Conservation (phyloP, 2,329 filamentous ascomycete species). For the Ophiocordyceps camponoti-saundersi region DNA sequence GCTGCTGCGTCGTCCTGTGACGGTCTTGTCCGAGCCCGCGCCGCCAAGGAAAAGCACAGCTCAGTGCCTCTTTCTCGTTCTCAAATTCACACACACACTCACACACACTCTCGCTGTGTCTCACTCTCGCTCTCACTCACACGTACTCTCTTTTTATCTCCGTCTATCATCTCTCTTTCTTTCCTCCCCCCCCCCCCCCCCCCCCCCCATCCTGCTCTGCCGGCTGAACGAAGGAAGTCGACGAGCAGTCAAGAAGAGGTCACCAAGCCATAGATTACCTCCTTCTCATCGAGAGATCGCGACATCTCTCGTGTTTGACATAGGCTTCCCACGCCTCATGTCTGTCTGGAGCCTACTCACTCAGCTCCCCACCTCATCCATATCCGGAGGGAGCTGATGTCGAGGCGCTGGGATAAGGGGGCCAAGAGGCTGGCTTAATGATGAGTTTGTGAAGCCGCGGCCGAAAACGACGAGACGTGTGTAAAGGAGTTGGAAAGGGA, state of each 20-base stretch:
- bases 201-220: no score
- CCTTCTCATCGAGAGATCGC: no score
- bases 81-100: not conserved
- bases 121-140: no score
- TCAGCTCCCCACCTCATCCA: not conserved
- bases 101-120: no score
- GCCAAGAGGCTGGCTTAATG: not conserved
- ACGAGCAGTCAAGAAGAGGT: no score
- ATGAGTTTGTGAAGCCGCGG: not conserved
- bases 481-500: not conserved
- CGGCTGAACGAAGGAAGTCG: no score
- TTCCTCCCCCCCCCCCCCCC: no score
- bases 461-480: not conserved
- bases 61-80: no score
- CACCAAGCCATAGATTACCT: no score
- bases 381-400: not conserved
- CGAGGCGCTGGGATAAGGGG: not conserved
- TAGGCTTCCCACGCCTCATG: not conserved
- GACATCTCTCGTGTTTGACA: not conserved
- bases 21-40: not conserved
- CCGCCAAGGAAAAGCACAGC: no score
- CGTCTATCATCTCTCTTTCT: no score
- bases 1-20: conserved; percentile 80
- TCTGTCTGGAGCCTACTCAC: not conserved
- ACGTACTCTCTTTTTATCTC: no score